Evolutionary conservation across 345 rosid species (phyloP), one percentile per base, ranked within the genome.

Genomic region (Citrus glauca): DNA sequence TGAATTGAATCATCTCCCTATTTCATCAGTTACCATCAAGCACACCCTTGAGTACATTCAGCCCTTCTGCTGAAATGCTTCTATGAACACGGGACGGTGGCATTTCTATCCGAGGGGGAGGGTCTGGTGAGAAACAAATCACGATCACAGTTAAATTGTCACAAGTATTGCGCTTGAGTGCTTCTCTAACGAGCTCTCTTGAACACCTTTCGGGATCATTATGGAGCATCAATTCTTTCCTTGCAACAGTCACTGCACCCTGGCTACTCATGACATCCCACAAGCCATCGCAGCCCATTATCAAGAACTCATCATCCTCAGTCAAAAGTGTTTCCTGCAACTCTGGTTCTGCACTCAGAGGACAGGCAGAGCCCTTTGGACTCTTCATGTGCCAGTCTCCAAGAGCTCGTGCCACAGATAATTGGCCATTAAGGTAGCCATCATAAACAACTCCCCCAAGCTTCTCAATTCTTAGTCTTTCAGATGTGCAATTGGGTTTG

Each of bases 201-300:
- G 97, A 90, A 83, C 99, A 94, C 85, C 95, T 92, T 85, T 94
- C 94, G 1, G 98, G 98, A 83, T 96, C 98, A 76, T 96, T 94
- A 80, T 96, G 99, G 60, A 90, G 85, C 97, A 91, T 91, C 84
- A 94, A 87, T 77, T 91, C 97, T 72, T 88, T 94, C 90, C 98
- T 90, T 0, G 85, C 91, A 20, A 96, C 86, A 5, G 94, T 84
- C 75, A 96, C 98, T 2, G 99, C 99, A 83, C 92, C 89, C 79
- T 96, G 97, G 75, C 99, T 96, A 82, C 92, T 95, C 97, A 93
- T 95, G 48, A 95, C 99, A 86, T 95, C 99, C 99, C 99, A 95
- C 78, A 95, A 83, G 79, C 99, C 99, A 72, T 95, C 99, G 64
- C 99, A 92, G 45, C 98, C 99, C 90, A 95, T 90, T 76, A 96